Conservation (phyloP, 2,329 filamentous ascomycete species). For the Aspergillus sergii region DNA sequence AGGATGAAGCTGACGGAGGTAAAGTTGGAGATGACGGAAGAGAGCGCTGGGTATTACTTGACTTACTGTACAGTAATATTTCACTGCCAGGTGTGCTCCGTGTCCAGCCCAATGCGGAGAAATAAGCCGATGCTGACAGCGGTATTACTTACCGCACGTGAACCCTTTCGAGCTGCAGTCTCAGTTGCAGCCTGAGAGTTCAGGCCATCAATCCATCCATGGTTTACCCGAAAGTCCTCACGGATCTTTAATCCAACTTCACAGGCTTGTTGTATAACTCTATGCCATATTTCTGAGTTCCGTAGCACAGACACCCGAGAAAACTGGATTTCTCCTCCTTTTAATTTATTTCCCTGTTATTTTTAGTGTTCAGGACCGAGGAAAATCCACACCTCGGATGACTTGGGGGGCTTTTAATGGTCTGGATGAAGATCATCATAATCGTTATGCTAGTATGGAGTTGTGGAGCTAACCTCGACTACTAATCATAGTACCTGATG, state of each 20-base stretch:
- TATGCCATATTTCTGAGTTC: background rate
- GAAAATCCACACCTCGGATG: background rate
- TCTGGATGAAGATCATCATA: constrained; percentile 2
- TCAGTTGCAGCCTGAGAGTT: background rate
- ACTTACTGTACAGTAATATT: no score
- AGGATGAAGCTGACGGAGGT: constrained; percentile 4
- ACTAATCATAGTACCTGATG: constrained; percentile 1
- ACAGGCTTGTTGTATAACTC: background rate
- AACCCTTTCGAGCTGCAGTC: background rate
- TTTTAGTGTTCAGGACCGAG: background rate
- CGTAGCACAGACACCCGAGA: background rate
- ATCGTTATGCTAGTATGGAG: background rate
- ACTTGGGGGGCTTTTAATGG: background rate
- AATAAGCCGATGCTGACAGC: background rate
- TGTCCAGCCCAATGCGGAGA: background rate
- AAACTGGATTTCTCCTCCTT: background rate
- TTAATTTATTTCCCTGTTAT: constrained; percentile 3
- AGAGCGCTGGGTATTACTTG: background rate
- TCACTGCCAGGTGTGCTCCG: background rate
- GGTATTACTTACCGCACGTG: background rate
- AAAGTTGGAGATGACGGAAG: background rate
- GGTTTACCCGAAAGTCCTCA: background rate
- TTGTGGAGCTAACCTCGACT: background rate
- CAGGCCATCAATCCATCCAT: background rate
- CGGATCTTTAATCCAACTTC: background rate